phyloP scores from a whole-genome alignment of 495 filamentous ascomycete genomes.

The Neurospora tetrasperma region DNA sequence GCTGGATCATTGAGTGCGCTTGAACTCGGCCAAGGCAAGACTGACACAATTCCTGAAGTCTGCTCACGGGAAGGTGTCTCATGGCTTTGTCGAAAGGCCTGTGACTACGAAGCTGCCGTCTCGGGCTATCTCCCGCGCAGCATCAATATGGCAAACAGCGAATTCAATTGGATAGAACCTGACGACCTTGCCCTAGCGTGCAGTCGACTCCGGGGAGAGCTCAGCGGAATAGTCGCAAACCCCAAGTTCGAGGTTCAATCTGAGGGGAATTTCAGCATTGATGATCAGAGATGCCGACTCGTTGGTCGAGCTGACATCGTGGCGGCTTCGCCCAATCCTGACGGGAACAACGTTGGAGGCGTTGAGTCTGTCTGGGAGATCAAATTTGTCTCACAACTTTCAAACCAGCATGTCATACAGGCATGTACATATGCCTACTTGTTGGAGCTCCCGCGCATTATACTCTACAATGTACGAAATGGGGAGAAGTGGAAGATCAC shows the following conservation, averaged over 20 bases:
- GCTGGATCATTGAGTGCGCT: conserved; percentile 2
- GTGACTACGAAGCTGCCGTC: neutral
- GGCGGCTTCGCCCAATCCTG: neutral
- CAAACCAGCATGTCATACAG: conserved; percentile 6
- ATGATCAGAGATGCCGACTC: neutral
- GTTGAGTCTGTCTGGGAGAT: conserved; percentile 9
- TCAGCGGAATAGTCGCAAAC: neutral
- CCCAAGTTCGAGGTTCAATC: neutral
- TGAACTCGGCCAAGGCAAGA: neutral
- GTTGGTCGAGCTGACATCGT: conserved; percentile 3
- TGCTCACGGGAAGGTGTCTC: neutral
- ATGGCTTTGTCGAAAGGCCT: conserved; percentile 3
- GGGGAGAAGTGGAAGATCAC: conserved; percentile 6
- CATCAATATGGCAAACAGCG: neutral
- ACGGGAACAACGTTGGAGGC: neutral
- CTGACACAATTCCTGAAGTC: neutral
- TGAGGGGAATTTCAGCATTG: neutral
- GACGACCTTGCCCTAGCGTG: neutral
- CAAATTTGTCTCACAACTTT: conserved; percentile 10
- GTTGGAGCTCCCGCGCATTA: conserved; percentile 4
- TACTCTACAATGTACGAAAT: conserved; percentile 9
- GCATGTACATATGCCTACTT: conserved; percentile 8
- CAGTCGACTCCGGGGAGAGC: neutral
- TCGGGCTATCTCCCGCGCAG: conserved; percentile 4
- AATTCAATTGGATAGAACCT: conserved; percentile 3